Base-by-base conservation (phyloP, 805 yeast species). In the Tetrapisispora arboricola region DNA sequence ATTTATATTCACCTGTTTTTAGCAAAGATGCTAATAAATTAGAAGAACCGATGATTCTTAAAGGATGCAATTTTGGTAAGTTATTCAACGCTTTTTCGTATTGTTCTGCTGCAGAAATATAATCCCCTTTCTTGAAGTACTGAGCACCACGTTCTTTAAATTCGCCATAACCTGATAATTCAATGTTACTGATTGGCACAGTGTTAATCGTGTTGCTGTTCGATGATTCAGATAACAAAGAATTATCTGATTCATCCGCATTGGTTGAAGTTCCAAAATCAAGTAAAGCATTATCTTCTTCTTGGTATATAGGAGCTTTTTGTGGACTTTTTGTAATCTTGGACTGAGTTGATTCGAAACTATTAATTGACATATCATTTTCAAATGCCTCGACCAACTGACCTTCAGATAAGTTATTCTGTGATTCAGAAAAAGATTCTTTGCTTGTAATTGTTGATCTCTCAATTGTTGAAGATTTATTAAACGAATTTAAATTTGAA, bases 51-150 rank as follows among this genome's bases (percentile, higher is more conserved):
- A 88, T 66, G 3, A 88, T 71, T 15, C 80, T 69, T 29, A 79
- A 67, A 24, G 78, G 71, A 58, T 90, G 95, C 9, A 65, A 64
- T 1, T 54, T 49, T 0, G 95, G 94, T 2, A 87, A 64, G 3
- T 75, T 57, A 22, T 67, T 62, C n/a, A 76, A 58, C 1, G 81
- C 70, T 31, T 71, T 65, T 25, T 74, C 68, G 55, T 84, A 92
- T 40, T 70, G 68, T 22, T 64, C 70, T 12, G 75, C 65, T 0
- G 98, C 88, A 4, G 65, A 55, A 4, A 76, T 58, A 57, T 81
- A 92, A 57, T 92, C 90, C 16, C 99, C 99, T n/a, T 76, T 71
- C 42, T 75, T 74, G 65, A 78, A 92, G 1, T 77, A 70, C 15
- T 69, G 70, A 6, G 75, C 64, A 6, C 87, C 98, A 20, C 68